Evolutionary conservation across 2,329 filamentous ascomycete species (phyloP).

Genomic region (Dothidotthia symphoricarpi): DNA sequence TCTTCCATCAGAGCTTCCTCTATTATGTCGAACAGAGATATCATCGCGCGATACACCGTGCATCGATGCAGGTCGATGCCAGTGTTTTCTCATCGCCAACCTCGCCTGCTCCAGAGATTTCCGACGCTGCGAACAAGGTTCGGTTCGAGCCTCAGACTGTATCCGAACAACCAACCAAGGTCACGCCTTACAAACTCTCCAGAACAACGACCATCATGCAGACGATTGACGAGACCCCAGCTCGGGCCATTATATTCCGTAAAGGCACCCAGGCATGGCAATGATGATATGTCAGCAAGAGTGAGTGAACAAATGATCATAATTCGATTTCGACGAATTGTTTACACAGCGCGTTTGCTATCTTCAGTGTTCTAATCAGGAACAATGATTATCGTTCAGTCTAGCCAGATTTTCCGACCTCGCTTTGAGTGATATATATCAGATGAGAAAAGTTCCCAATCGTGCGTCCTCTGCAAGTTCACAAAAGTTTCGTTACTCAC

Average conservation of each 20-base stretch:
- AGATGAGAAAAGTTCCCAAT: slow-evolving; percentile 1
- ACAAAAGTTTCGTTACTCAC: slow-evolving; percentile 2
- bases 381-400: slow-evolving; percentile 7
- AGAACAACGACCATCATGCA: slow-evolving; percentile 9
- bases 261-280: slow-evolving; percentile 8
- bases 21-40: slow-evolving; percentile 15
- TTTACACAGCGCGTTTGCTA: no score
- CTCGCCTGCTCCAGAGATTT: neutral
- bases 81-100: neutral
- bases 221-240: slow-evolving; percentile 5
- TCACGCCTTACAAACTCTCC: slow-evolving; percentile 7
- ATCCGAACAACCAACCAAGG: slow-evolving; percentile 4
- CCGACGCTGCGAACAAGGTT: neutral
- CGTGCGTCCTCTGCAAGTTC: slow-evolving; percentile 7
- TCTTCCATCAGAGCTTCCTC: slow-evolving; percentile 11
- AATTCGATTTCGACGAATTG: no score
- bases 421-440: slow-evolving; percentile 1
- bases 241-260: slow-evolving; percentile 6
- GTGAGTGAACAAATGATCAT: no score
- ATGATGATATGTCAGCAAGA: no score
- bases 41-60: slow-evolving; percentile 9
- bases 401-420: slow-evolving; percentile 16
- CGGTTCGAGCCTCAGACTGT: slow-evolving; percentile 9
- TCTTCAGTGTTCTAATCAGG: no score
- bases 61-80: slow-evolving; percentile 6